phyloP scores from a whole-genome alignment of 2,329 filamentous ascomycete species.

The Plectosphaerella cucumerina region DNA sequence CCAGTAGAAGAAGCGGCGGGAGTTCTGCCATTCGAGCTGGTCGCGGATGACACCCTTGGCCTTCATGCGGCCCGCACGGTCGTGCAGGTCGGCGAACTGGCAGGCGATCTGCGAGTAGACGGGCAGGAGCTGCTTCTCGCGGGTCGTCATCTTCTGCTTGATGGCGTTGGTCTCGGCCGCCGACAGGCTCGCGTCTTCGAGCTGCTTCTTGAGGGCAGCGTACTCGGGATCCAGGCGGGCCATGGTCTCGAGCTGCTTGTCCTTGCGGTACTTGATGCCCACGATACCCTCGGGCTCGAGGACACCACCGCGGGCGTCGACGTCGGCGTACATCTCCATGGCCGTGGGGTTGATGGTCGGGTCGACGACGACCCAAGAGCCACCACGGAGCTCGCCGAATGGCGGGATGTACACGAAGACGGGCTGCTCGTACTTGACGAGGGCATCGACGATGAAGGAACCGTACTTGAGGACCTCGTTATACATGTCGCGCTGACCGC shows the following conservation, averaged over 20 bases:
- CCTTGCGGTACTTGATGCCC: constrained; percentile 96
- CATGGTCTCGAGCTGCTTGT: constrained; percentile 98
- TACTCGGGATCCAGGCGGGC: constrained; percentile 85
- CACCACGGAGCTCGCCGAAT: constrained; percentile 93
- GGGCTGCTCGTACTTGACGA: constrained; percentile 97
- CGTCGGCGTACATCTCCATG: constrained; percentile 99
- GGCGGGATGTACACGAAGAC: constrained; percentile 99
- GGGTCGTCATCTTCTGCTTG: constrained; percentile 77
- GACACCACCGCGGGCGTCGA: constrained; percentile 91
- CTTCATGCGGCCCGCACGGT: constrained; percentile 95
- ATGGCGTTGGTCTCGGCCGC: constrained; percentile 73
- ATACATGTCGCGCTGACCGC: constrained; percentile 99
- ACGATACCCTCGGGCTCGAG: constrained; percentile 97
- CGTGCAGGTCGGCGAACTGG: constrained; percentile 95
- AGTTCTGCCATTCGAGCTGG: constrained; percentile 78
- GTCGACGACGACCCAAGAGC: constrained; percentile 98
- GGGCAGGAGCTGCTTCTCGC: constrained; percentile 84
- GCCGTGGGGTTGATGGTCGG: constrained; percentile 93
- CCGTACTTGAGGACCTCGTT: constrained; percentile 99
- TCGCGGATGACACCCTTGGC: constrained; percentile 93
- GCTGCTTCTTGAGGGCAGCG: constrained; percentile 74
- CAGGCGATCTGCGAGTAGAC: constrained; percentile 94
- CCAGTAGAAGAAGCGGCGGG: constrained; percentile 99
- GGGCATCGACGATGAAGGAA: constrained; percentile 96
- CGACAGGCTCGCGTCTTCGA: constrained; percentile 58